Percentiles rank a stretch among this genome's conserved stretches.
Evolutionary conservation across 208 protist genomes (phyloP).

Genomic region (Acanthamoeba royreba): DNA sequence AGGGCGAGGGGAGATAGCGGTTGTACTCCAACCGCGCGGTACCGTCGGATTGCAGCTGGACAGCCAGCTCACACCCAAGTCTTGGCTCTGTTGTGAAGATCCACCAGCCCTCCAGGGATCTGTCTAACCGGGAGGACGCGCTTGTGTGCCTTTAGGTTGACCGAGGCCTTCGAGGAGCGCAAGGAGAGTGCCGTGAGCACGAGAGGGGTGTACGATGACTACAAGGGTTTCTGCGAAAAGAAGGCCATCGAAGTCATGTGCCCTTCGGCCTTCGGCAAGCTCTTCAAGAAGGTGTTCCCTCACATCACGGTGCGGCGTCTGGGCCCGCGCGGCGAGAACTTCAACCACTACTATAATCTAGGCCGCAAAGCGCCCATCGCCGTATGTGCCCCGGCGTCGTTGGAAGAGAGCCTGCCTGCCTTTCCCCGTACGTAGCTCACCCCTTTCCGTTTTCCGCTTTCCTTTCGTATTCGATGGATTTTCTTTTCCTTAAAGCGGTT

Average conservation of each 20-base stretch:
- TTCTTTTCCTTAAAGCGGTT: too few species aligned
- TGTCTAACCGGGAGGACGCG: too few species aligned
- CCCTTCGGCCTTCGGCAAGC: not conserved
- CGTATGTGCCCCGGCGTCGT: not conserved
- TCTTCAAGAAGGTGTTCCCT: constrained; percentile 8
- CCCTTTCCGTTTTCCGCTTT: too few species aligned
- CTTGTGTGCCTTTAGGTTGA: not conserved
- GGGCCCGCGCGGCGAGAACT: not conserved
- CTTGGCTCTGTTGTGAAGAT: too few species aligned
- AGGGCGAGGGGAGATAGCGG: too few species aligned
- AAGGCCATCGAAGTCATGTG: constrained; percentile 9
- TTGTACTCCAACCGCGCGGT: too few species aligned
- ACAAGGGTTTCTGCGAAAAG: not conserved
- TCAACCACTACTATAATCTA: constrained; percentile 12
- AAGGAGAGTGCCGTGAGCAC: constrained; percentile 10
- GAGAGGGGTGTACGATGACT: not conserved
- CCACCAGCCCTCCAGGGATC: too few species aligned
- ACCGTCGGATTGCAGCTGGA: too few species aligned
- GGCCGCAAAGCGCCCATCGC: not conserved
- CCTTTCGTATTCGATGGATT: too few species aligned
- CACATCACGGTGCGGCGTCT: not conserved
- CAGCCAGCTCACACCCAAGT: too few species aligned
- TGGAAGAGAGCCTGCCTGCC: not conserved
- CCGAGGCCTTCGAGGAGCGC: not conserved
- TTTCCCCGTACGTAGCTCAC: not conserved